Evolutionary conservation across 345 rosid genomes (phyloP).

Genomic region (Salix koriyanagi): DNA sequence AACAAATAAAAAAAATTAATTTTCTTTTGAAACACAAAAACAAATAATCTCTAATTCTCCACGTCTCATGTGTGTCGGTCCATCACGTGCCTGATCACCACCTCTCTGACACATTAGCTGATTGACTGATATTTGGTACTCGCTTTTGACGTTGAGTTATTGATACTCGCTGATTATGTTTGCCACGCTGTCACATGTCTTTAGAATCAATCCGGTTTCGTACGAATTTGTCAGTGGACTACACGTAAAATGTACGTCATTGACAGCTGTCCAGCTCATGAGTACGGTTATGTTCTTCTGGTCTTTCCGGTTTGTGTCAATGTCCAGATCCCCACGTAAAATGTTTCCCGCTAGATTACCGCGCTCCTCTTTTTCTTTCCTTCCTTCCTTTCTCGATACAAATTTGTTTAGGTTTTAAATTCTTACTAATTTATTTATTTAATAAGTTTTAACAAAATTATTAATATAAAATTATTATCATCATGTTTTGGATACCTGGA

Average conservation of each 20-base stretch:
- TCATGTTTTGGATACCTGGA: no score
- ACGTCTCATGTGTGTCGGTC: conserved; percentile 32
- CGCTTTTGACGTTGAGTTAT: background rate
- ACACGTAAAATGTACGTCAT: background rate
- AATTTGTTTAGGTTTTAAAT: no score
- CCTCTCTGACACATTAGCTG: conserved; percentile 4
- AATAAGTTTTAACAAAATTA: no score
- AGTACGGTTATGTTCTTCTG: conserved; percentile 5
- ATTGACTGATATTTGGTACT: background rate
- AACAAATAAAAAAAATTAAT: no score
- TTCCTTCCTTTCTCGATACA: no score
- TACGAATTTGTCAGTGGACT: background rate
- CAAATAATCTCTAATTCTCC: background rate
- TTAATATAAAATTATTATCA: no score
- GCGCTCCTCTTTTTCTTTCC: no score
- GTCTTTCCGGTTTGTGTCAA: background rate
- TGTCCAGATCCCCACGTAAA: background rate
- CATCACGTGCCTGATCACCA: conserved; percentile 24
- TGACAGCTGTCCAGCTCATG: conserved; percentile 10
- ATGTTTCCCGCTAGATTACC: background rate
- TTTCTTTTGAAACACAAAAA: no score
- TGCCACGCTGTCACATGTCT: conserved; percentile 15
- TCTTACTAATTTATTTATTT: no score
- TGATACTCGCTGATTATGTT: background rate
- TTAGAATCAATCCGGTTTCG: background rate